Evolutionary conservation across 768 basidiomycete species (phyloP).

Genomic region (Lentinula lateritia): DNA sequence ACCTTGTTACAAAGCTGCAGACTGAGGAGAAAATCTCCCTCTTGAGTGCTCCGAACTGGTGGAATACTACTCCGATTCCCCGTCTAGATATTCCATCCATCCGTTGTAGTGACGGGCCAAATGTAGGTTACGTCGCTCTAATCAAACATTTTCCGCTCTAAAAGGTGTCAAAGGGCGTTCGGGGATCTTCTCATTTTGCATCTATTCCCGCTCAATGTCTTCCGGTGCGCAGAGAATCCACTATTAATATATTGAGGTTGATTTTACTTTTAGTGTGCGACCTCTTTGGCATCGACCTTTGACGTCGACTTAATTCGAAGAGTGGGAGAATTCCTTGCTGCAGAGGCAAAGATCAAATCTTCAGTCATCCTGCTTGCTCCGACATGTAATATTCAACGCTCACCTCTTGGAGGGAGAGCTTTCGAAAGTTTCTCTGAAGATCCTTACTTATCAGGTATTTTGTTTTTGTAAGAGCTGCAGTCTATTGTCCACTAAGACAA

Average conservation of each 20-base stretch:
- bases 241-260: not conserved
- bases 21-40: constrained; percentile 61
- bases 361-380: constrained; percentile 63
- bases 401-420: constrained; percentile 51
- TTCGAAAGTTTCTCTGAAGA: constrained; percentile 82
- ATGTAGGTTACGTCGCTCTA: constrained; percentile 27
- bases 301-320: constrained; percentile 50
- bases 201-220: constrained; percentile 61
- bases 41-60: constrained; percentile 63
- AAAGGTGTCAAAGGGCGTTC: constrained; percentile 43
- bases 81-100: constrained; percentile 60
- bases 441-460: constrained; percentile 54
- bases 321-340: constrained; percentile 54
- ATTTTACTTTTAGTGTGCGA: constrained; percentile 44
- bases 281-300: constrained; percentile 67
- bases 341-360: constrained; percentile 63
- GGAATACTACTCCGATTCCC: constrained; percentile 57
- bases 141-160: not conserved
- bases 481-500: not conserved
- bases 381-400: constrained; percentile 72
- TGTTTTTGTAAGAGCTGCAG: constrained; percentile 10
- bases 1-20: constrained; percentile 48
- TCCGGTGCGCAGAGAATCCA: constrained; percentile 35
- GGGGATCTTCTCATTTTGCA: constrained; percentile 62
- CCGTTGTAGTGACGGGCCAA: constrained; percentile 70